These are phyloP conservation scores for Wickerhamomyces chaumierensis DNA, from an alignment of 805 yeast species.

Conservation along the genomic window DNA sequence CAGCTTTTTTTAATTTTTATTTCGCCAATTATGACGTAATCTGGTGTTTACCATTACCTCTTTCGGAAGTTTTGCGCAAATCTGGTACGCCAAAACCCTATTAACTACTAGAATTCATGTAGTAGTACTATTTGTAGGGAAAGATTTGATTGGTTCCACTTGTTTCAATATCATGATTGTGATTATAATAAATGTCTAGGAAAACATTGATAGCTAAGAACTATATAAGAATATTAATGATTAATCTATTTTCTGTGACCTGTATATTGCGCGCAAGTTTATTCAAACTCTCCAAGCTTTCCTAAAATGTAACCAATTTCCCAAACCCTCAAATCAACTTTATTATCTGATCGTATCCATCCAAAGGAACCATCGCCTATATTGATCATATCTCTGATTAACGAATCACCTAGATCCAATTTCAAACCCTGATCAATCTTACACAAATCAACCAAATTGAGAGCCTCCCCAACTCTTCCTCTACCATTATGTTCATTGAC, in stretches of 20 bases:
- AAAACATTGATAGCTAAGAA: too few species aligned
- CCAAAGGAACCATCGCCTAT: conserved; percentile 19
- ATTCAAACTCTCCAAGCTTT: conserved; percentile 25
- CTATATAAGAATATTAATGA: too few species aligned
- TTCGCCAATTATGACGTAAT: too few species aligned
- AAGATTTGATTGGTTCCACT: too few species aligned
- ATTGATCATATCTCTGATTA: conserved; percentile 35
- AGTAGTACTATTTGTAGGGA: too few species aligned
- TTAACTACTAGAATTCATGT: too few species aligned
- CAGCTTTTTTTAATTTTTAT: too few species aligned
- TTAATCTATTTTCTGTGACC: too few species aligned
- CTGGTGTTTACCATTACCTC: too few species aligned
- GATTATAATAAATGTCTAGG: too few species aligned
- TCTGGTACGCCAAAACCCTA: too few species aligned
- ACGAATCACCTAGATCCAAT: conserved; percentile 19
- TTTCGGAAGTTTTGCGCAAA: not conserved
- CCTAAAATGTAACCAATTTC: conserved; percentile 41
- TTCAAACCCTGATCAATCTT: conserved; percentile 21
- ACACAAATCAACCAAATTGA: conserved; percentile 24
- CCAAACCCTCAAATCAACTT: conserved; percentile 24
- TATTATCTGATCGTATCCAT: conserved; percentile 13
- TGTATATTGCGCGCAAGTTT: not conserved
- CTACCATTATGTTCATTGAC: conserved; percentile 14
- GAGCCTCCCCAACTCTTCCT: not conserved
- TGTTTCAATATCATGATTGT: too few species aligned